Conservation (phyloP, 1,284 basidiomycete species). For the Trichosporon sp. region DNA sequence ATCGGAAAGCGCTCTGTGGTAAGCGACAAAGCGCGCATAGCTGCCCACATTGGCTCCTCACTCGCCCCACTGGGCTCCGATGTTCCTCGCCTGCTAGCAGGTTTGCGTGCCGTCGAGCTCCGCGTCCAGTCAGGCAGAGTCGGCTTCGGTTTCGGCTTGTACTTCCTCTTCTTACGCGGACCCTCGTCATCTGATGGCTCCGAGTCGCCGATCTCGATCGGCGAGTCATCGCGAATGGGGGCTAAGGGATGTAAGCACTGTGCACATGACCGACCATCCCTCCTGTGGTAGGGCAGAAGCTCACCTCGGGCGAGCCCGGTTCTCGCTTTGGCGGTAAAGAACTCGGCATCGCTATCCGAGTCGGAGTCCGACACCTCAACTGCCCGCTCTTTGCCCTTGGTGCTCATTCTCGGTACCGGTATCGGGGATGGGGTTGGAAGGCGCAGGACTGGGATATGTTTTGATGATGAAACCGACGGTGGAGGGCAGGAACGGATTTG, state of each 20-base stretch:
- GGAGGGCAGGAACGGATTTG: constrained; percentile 6
- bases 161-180: not conserved
- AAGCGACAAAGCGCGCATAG: not conserved
- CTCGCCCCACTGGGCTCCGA: not conserved
- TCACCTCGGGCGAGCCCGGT: not conserved
- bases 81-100: not conserved
- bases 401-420: constrained; percentile 10
- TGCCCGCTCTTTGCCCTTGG: constrained; percentile 20
- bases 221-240: not conserved
- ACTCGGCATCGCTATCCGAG: constrained; percentile 28
- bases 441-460: not conserved
- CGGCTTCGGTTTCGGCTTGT: not conserved
- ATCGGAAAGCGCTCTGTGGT: not conserved
- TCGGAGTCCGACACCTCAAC: constrained; percentile 16
- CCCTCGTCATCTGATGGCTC: not conserved
- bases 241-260: not conserved
- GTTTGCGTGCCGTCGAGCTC: not conserved
- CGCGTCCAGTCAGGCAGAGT: constrained; percentile 14
- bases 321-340: constrained; percentile 27
- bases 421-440: not conserved
- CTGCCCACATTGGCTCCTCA: not conserved
- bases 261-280: not conserved
- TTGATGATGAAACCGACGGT: not conserved
- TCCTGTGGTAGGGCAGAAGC: not conserved
- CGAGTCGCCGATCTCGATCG: not conserved